Conservation (phyloP, 768 basidiomycete species). For the Trametes meyenii region DNA sequence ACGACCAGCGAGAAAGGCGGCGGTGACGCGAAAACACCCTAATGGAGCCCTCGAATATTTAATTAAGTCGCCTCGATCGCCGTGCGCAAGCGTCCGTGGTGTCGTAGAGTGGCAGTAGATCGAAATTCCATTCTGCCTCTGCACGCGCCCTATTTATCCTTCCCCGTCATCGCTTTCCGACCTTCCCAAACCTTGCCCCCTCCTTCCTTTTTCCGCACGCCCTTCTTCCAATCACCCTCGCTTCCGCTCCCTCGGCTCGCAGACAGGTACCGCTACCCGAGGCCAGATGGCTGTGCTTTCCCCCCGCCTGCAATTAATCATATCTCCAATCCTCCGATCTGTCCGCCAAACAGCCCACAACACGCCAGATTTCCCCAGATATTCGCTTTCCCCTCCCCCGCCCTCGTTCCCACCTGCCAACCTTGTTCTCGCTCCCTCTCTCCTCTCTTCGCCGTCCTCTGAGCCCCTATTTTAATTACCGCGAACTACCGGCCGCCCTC, state of each 20-base stretch:
- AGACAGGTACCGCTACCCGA: conserved; percentile 21
- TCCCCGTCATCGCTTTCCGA: conserved; percentile 24
- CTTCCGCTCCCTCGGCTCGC: conserved; percentile 20
- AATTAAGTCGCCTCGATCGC: conserved; percentile 17
- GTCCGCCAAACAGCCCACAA: conserved; percentile 13
- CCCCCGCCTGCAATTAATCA: conserved; percentile 25
- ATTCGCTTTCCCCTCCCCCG: conserved; percentile 4
- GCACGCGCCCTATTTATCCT: conserved; percentile 25
- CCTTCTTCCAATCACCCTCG: conserved; percentile 21
- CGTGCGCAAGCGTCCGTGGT: conserved; percentile 17
- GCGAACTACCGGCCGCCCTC: conserved; percentile 21
- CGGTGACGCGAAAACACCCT: conserved; percentile 13
- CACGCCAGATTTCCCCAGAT: conserved; percentile 18
- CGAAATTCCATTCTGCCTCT: conserved; percentile 23
- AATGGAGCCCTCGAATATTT: conserved; percentile 8
- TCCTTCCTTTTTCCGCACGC: conserved; percentile 22
- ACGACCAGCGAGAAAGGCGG: conserved; percentile 9
- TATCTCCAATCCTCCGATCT: conserved; percentile 22
- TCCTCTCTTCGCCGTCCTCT: background rate
- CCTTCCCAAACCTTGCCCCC: conserved; percentile 12
- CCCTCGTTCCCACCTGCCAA: conserved; percentile 13
- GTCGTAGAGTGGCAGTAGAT: conserved; percentile 23
- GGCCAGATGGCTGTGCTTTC: conserved; percentile 25
- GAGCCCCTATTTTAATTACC: conserved; percentile 22
- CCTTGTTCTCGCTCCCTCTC: conserved; percentile 10